Conservation (phyloP, 1,284 basidiomycete species). For the Sporisorium scitamineum region DNA sequence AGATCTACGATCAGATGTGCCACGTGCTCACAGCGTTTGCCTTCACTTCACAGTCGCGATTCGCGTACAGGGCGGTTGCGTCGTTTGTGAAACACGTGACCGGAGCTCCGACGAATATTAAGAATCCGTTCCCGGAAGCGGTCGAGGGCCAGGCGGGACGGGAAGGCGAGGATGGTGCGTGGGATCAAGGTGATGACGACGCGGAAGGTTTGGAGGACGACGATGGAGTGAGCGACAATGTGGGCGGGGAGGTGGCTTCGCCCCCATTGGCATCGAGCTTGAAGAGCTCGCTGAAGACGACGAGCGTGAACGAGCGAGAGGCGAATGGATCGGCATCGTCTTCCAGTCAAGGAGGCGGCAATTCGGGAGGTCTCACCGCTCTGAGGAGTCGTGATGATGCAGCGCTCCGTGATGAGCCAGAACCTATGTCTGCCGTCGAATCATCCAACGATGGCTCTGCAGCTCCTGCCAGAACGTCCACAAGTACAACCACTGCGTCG, state of each 20-base stretch:
- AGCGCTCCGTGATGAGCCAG: constrained; percentile 18
- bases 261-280: constrained; percentile 21
- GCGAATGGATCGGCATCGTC: constrained; percentile 1
- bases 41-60: constrained; percentile 70
- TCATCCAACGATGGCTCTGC: background rate
- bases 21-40: constrained; percentile 72
- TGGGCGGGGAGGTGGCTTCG: constrained; percentile 32
- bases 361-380: constrained; percentile 3
- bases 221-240: constrained; percentile 25
- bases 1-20: constrained; percentile 73
- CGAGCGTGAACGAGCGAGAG: background rate
- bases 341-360: background rate
- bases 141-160: constrained; percentile 17
- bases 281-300: constrained; percentile 17
- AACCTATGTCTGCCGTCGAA: constrained; percentile 17
- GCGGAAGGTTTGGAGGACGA: constrained; percentile 6
- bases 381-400: constrained; percentile 1
- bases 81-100: constrained; percentile 69
- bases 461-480: background rate
- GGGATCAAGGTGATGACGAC: constrained; percentile 3
- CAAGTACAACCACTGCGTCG: background rate
- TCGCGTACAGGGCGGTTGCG: constrained; percentile 69
- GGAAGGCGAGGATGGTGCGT: constrained; percentile 8
- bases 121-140: constrained; percentile 56
- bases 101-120: constrained; percentile 56